phyloP scores from a whole-genome alignment of 1,139 yeast genomes.

The Blastobotrys capitulatus region DNA sequence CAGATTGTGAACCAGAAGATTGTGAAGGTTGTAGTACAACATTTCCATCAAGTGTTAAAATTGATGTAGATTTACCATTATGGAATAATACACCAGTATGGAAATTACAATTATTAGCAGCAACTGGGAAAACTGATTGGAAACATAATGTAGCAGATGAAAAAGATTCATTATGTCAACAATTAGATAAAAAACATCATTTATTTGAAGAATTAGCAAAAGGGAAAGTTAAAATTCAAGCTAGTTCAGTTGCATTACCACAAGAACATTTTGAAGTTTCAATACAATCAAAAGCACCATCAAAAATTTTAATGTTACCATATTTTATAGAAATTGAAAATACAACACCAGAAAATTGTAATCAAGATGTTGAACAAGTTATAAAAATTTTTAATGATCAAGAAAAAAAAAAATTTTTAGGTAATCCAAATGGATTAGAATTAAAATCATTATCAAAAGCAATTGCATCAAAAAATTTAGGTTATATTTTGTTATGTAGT shows the following conservation, averaged over 20 bases:
- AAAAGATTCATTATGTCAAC: conserved; percentile 46
- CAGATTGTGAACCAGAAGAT: conserved; percentile 27
- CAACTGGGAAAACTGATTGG: conserved; percentile 89
- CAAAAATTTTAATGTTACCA: conserved; percentile 57
- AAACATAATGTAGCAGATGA: conserved; percentile 62
- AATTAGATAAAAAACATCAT: conserved; percentile 32
- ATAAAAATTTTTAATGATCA: conserved; percentile 24
- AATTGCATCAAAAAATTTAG: conserved; percentile 33
- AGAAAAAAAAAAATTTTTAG: conserved; percentile 5
- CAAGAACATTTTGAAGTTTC: conserved; percentile 25
- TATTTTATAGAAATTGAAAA: conserved; percentile 46
- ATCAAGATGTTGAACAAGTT: conserved; percentile 39
- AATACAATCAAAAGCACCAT: conserved; percentile 16
- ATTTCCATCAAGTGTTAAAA: conserved; percentile 54
- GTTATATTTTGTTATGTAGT: conserved; percentile 75
- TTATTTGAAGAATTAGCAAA: conserved; percentile 18
- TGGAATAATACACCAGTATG: conserved; percentile 70
- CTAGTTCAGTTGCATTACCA: conserved; percentile 31
- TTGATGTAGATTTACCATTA: conserved; percentile 49
- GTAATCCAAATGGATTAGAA: neutral
- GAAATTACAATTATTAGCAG: conserved; percentile 66
- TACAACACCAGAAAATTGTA: conserved; percentile 29
- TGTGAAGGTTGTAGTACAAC: conserved; percentile 26
- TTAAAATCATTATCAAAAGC: neutral
- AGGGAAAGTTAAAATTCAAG: conserved; percentile 30